These are phyloP conservation scores for Phaseolus coccineus DNA, from an alignment of 331 rosid genomes.

Conservation along the genomic window DNA sequence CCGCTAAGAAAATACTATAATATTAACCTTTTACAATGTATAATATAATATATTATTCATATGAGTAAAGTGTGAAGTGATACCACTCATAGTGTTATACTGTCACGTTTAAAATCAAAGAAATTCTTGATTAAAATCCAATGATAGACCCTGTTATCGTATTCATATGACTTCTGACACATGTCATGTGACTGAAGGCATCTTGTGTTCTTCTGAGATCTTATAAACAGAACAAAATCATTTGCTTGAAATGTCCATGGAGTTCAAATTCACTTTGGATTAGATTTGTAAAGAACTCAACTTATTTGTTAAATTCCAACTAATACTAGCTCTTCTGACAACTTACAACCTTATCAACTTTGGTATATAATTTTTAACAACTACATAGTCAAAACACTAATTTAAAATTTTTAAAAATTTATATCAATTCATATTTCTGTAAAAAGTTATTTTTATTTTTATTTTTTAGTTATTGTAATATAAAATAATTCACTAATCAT, in stretches of 20 bases:
- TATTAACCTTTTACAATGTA: not conserved
- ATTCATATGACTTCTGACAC: not conserved
- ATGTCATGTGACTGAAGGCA: not conserved
- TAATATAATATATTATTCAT: too few species aligned
- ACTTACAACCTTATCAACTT: not conserved
- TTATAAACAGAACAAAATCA: not conserved
- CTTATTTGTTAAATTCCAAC: not conserved
- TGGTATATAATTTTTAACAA: not conserved
- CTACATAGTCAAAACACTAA: too few species aligned
- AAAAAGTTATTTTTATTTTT: too few species aligned
- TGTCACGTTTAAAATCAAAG: not conserved
- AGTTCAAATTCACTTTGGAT: not conserved
- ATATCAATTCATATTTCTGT: too few species aligned
- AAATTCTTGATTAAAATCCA: not conserved
- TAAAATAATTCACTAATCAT: too few species aligned
- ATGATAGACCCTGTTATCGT: not conserved
- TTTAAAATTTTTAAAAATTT: too few species aligned
- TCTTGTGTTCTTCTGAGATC: not conserved
- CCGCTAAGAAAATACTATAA: not conserved
- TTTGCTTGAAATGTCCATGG: not conserved
- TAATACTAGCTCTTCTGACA: not conserved
- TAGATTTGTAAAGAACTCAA: not conserved
- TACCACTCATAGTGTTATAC: not conserved
- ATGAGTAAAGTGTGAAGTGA: not conserved
- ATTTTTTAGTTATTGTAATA: too few species aligned